A percentile compares a stretch with the other conserved stretches of the same genome.
Evolutionary conservation across 768 basidiomycete genomes (phyloP).

Genomic region (Cystobasidium tubakii): DNA sequence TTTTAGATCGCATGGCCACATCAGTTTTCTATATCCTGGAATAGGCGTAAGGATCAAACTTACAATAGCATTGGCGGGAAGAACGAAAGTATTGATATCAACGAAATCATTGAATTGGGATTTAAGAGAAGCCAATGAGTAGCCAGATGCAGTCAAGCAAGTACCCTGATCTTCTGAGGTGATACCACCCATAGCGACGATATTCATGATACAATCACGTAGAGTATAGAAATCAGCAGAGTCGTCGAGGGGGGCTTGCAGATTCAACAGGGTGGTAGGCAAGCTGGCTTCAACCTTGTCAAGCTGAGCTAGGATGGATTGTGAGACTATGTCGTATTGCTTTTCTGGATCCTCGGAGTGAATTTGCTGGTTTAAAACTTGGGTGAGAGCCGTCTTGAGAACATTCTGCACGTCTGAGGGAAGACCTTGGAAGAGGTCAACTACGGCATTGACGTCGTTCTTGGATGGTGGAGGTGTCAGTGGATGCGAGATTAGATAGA

Average conservation of each 20-base stretch:
- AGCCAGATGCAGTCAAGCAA: constrained; percentile 24
- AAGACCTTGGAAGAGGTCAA: constrained; percentile 17
- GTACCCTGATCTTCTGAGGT: constrained; percentile 13
- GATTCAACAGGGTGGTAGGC: constrained; percentile 1
- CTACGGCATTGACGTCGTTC: constrained; percentile 20
- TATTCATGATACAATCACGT: constrained; percentile 11
- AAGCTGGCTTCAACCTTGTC: constrained; percentile 12
- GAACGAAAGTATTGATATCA: constrained; percentile 10
- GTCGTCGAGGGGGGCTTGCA: constrained; percentile 23
- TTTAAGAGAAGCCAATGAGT: constrained; percentile 2
- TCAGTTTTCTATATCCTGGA: no score
- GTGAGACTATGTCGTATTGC: constrained; percentile 17
- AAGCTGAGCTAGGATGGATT: background rate
- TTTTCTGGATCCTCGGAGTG: constrained; percentile 13
- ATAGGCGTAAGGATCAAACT: background rate
- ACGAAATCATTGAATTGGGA: constrained; percentile 27
- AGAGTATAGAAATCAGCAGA: constrained; percentile 16
- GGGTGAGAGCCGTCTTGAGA: constrained; percentile 23
- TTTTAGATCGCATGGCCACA: background rate
- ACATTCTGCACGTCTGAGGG: constrained; percentile 21
- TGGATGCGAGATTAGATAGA: background rate
- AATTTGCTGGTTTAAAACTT: constrained; percentile 23
- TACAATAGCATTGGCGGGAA: constrained; percentile 8
- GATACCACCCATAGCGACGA: constrained; percentile 28
- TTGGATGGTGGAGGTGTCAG: background rate